Evolutionary conservation across 202 grass and related monocot species (phyloP).

Genomic region (Zoysia matrella): DNA sequence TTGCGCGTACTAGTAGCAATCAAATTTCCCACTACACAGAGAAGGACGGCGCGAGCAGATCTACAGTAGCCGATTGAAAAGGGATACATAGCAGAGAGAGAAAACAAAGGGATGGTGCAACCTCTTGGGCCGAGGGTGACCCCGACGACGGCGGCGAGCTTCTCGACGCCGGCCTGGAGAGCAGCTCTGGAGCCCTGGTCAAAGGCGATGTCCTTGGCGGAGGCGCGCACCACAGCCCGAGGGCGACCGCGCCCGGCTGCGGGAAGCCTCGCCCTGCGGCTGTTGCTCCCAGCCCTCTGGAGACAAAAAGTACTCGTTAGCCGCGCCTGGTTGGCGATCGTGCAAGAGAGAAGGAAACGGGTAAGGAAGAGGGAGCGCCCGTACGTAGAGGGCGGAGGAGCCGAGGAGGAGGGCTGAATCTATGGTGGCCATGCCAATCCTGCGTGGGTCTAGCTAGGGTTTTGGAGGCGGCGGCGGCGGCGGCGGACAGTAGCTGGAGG

Average conservation of each 20-base stretch:
- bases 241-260: slow-evolving; percentile 20
- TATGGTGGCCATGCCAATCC: slow-evolving; percentile 44
- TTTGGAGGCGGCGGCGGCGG: slow-evolving; percentile 24
- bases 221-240: slow-evolving; percentile 39
- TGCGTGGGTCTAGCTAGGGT: slow-evolving; percentile 33
- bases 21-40: neutral
- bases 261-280: slow-evolving; percentile 25
- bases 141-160: slow-evolving; percentile 80
- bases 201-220: slow-evolving; percentile 91
- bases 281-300: slow-evolving; percentile 34
- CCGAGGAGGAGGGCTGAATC: slow-evolving; percentile 47
- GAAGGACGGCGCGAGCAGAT: neutral
- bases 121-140: slow-evolving; percentile 94
- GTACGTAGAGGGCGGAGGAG: slow-evolving; percentile 42
- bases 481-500: slow-evolving; percentile 20
- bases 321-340: neutral
- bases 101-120: neutral
- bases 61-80: neutral
- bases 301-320: neutral
- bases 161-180: slow-evolving; percentile 93
- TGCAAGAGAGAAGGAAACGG: neutral
- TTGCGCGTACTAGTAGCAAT: no score
- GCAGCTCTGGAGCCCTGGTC: slow-evolving; percentile 68
- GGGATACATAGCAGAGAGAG: neutral
- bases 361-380: neutral